phyloP scores from a whole-genome alignment of 441 rosid genomes.

The Mallotus japonicus region DNA sequence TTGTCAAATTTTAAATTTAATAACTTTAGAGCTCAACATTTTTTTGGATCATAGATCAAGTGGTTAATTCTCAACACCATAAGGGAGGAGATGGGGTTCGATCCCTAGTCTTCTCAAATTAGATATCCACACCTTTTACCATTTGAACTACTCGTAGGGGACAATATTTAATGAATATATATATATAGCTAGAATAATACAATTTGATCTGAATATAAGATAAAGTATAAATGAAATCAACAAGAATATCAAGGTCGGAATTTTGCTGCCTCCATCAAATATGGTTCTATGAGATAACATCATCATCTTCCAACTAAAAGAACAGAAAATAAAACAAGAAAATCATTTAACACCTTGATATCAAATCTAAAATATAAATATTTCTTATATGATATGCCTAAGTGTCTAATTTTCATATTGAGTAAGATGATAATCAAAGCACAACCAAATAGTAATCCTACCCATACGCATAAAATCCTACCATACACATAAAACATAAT shows the following conservation, averaged over 20 bases:
- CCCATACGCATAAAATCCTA: background rate
- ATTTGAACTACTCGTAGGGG: too few relatives aligned
- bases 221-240: background rate
- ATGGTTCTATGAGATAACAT: background rate
- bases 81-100: too few relatives aligned
- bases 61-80: too few relatives aligned
- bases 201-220: background rate
- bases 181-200: background rate
- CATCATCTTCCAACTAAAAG: background rate
- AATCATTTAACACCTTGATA: background rate
- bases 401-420: background rate
- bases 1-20: too few relatives aligned
- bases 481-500: background rate
- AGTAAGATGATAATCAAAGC: background rate
- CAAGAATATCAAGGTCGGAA: conserved; percentile 12
- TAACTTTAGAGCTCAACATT: too few relatives aligned
- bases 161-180: too few relatives aligned
- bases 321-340: background rate
- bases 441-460: too few relatives aligned
- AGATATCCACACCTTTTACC: too few relatives aligned
- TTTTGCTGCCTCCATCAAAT: conserved; percentile 6
- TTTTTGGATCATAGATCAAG: too few relatives aligned
- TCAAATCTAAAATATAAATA: background rate
- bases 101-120: too few relatives aligned
- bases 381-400: background rate